A percentile compares a stretch with the other conserved stretches of the same genome.
These are phyloP conservation scores for Potentilla sterilis DNA, from an alignment of 306 rosid genomes.

Conservation along the genomic window DNA sequence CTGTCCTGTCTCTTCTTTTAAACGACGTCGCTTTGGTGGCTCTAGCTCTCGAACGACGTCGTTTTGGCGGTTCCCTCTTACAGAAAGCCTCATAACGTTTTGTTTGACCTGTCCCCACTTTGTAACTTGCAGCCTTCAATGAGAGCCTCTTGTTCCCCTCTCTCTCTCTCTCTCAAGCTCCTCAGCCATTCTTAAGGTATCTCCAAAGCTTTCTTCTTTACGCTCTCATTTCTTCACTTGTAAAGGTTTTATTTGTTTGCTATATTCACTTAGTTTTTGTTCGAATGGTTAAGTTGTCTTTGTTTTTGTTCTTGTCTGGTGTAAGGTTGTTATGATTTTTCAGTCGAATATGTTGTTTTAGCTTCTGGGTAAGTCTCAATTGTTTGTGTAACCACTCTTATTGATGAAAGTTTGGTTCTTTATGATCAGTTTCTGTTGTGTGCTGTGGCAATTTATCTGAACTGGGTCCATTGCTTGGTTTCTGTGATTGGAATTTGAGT, in stretches of 20 bases:
- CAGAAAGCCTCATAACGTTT: background rate
- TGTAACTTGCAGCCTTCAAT: background rate
- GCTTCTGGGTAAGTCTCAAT: background rate
- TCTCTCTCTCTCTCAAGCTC: background rate
- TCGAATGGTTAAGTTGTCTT: background rate
- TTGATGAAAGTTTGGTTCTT: slow-evolving; percentile 15
- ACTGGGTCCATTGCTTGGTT: slow-evolving; percentile 5
- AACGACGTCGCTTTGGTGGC: background rate
- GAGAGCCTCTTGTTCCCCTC: slow-evolving; percentile 5
- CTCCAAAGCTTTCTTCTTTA: background rate
- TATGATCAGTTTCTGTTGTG: slow-evolving; percentile 2
- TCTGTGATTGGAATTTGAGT: slow-evolving; percentile 2
- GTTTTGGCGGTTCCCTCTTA: too few species aligned
- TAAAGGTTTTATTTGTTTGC: background rate
- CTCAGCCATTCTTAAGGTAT: slow-evolving; percentile 8
- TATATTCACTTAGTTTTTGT: background rate
- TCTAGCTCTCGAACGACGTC: too few species aligned
- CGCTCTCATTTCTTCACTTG: background rate
- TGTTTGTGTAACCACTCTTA: background rate
- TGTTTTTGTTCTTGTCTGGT: background rate
- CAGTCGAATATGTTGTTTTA: background rate
- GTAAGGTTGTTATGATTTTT: background rate
- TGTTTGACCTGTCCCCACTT: background rate
- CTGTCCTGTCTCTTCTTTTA: background rate
- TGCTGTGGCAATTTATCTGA: background rate